Evolutionary conservation across 2,329 filamentous ascomycete species (phyloP).

Genomic region (Microsporum audouinii): DNA sequence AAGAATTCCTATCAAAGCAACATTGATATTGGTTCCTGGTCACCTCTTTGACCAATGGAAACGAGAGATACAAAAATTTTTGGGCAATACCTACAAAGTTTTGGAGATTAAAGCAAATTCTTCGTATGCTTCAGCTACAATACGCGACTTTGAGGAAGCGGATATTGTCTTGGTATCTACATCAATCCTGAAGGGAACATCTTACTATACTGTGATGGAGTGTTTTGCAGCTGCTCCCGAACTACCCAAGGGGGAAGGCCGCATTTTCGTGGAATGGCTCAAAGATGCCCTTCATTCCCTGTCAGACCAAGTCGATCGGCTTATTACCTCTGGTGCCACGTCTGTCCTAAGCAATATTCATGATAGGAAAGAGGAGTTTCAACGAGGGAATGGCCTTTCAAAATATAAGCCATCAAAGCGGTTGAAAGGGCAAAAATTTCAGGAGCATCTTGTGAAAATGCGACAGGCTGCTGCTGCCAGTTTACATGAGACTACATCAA

Average conservation of each 20-base stretch:
- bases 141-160: constrained; percentile 38
- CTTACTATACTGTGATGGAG: constrained; percentile 42
- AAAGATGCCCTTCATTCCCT: constrained; percentile 34
- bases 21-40: constrained; percentile 47
- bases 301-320: constrained; percentile 29
- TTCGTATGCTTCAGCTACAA: constrained; percentile 32
- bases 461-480: not conserved
- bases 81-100: constrained; percentile 35
- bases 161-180: constrained; percentile 48
- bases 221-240: constrained; percentile 40
- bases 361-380: constrained; percentile 21
- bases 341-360: constrained; percentile 25
- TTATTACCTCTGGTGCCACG: constrained; percentile 23
- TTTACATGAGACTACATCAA: not conserved
- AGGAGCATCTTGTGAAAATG: constrained; percentile 14
- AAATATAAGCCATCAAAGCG: constrained; percentile 27
- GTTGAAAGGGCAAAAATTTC: constrained; percentile 22
- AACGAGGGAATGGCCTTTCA: constrained; percentile 30
- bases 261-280: constrained; percentile 47
- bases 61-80: constrained; percentile 43
- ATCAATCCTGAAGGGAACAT: constrained; percentile 35
- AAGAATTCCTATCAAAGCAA: constrained; percentile 42
- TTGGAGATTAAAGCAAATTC: constrained; percentile 32
- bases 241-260: constrained; percentile 30
- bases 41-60: constrained; percentile 49